Percentiles rank a stretch among this genome's conserved stretches.
These are phyloP conservation scores for Aspergillus unguis DNA, from an alignment of 2,329 filamentous ascomycete genomes.

Conservation along the genomic window DNA sequence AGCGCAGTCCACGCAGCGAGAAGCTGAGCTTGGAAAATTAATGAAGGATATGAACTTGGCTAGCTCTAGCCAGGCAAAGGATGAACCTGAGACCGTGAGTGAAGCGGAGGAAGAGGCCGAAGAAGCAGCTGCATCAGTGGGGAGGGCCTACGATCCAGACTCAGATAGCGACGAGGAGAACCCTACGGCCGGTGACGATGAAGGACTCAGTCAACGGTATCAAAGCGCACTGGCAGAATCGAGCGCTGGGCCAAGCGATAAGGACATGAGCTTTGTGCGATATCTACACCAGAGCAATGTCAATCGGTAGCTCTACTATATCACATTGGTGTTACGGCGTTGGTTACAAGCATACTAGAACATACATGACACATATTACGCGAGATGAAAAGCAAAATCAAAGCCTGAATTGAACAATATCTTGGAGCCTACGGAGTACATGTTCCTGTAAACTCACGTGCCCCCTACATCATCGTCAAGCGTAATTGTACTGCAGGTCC, in stretches of 20 bases:
- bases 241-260: slow-evolving; percentile 36
- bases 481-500: not conserved
- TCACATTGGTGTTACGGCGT: slow-evolving; percentile 7
- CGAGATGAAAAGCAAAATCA: not conserved
- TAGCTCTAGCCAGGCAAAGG: slow-evolving; percentile 28
- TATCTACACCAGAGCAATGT: slow-evolving; percentile 44
- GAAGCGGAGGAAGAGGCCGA: slow-evolving; percentile 53
- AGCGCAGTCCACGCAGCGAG: slow-evolving; percentile 66
- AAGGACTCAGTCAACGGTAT: slow-evolving; percentile 72
- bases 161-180: slow-evolving; percentile 53
- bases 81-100: slow-evolving; percentile 44
- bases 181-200: slow-evolving; percentile 57
- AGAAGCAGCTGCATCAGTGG: slow-evolving; percentile 18
- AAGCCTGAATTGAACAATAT: not conserved
- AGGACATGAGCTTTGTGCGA: slow-evolving; percentile 52
- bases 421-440: not conserved
- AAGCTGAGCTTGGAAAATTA: slow-evolving; percentile 83
- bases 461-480: not conserved
- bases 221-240: slow-evolving; percentile 66
- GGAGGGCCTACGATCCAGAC: slow-evolving; percentile 40
- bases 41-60: slow-evolving; percentile 85
- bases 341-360: not conserved
- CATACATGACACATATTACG: not conserved
- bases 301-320: slow-evolving; percentile 21
- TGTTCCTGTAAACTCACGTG: not conserved